Base-by-base conservation (phyloP, 2,329 filamentous ascomycete genomes). In the Corynespora cassiicola region DNA sequence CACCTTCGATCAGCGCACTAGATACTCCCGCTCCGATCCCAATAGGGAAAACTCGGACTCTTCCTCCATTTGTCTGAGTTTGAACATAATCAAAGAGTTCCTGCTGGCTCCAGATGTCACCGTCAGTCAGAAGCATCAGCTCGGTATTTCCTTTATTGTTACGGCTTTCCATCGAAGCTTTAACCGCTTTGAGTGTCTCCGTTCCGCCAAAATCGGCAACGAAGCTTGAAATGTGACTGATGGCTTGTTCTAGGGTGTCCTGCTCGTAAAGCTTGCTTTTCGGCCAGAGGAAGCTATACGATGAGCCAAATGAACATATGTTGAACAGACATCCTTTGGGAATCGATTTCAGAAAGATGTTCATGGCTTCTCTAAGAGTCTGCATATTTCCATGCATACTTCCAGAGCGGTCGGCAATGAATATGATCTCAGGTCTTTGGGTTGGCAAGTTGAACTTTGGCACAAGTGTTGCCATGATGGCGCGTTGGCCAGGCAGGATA, bases 371-470 rank as follows among this genome's bases (percentile, higher is more conserved):
- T 11, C 75, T 66, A 2, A 86, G 68, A 14, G 80, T 75, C 1
- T 52, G 42, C 1, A 85, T 83, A 31, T 78, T 79, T 0, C 58
- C 49, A 0, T 23, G 14, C 83, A 85, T 86, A 39, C 81, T 86
- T 0, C 83, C 84, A 37, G 83, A 87, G 31, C 85, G 76, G 57
- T 89, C 86, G 36, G 82, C 85, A 6, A 89, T 69, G 52, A 90
- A 88, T 15, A 89, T 78, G 18, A 89, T 77, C 56, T 89, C 85
- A 0, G 76, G 75, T 15, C 61, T 63, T 2, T 73, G 68, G 0
- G 74, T 61, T 0, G 80, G 78, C 0, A 87, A 65, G 23, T 72
- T 73, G 68, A 87, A 87, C 45, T 80, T 82, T 5, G 86, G 86
- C 0, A 88, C 82, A 0, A 89, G 69, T 0, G 84, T 86, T 0